Evolutionary conservation across 2,329 filamentous ascomycete genomes (phyloP).

Genomic region (Alternaria atra): DNA sequence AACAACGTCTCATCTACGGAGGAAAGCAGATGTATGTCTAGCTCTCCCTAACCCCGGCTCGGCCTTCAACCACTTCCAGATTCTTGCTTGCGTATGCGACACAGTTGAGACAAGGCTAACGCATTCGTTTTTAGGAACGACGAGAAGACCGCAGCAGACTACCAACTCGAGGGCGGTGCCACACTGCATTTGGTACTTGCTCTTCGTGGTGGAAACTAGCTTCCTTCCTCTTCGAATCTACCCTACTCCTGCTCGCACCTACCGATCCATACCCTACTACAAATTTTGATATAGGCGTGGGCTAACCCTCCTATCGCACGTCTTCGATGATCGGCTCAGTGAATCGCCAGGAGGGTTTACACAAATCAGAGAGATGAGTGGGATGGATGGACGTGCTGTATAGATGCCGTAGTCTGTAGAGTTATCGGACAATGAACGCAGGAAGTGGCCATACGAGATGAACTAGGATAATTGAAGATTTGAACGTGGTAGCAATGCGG

Average conservation of each 20-base stretch:
- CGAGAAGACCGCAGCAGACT: constrained; percentile 91
- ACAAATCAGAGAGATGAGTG: not conserved
- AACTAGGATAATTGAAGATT: not conserved
- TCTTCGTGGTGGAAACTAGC: constrained; percentile 75
- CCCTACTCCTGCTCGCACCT: not conserved
- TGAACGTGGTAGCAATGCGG: not conserved
- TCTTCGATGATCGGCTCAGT: not conserved
- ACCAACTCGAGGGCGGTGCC: constrained; percentile 88
- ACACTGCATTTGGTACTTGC: constrained; percentile 96
- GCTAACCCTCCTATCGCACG: not conserved
- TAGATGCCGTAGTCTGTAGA: not conserved
- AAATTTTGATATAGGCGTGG: not conserved
- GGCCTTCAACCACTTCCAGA: too few relatives aligned
- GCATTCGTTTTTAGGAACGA: constrained; percentile 74
- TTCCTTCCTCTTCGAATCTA: not conserved
- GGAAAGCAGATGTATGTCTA: constrained; percentile 90
- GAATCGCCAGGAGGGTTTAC: not conserved
- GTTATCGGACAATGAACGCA: not conserved
- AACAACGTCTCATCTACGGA: constrained; percentile 94
- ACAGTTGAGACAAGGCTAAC: constrained; percentile 12
- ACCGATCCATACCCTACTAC: not conserved
- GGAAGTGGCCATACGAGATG: not conserved
- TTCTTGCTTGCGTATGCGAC: not conserved
- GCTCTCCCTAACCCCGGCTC: not conserved
- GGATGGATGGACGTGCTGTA: not conserved